Evolutionary conservation across 192 early-diverging fungal genomes (phyloP).

Genomic region (Podila minutissima): DNA sequence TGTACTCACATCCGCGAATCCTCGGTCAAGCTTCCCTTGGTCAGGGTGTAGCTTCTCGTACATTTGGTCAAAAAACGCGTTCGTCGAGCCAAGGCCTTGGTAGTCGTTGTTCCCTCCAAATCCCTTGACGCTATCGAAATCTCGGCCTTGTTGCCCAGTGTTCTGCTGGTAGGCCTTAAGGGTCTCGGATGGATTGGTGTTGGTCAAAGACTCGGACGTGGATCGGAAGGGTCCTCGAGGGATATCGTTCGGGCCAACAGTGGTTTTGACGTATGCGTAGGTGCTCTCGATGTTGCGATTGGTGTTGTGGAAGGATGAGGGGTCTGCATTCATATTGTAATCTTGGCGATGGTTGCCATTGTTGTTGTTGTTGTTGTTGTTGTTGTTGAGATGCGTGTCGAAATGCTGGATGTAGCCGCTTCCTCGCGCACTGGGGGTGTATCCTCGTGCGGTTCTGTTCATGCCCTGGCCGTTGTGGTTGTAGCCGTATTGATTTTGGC

Average conservation of each 20-base stretch:
- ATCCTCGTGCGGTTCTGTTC: neutral
- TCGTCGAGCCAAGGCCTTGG: neutral
- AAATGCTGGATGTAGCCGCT: neutral
- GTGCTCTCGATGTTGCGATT: neutral
- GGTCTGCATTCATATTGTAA: neutral
- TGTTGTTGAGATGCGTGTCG: neutral
- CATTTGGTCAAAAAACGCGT: neutral
- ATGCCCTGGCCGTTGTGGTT: neutral
- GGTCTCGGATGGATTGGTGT: constrained; percentile 13
- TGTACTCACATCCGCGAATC: neutral
- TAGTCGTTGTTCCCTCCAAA: neutral
- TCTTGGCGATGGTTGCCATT: neutral
- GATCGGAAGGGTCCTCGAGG: neutral
- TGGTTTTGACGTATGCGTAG: neutral
- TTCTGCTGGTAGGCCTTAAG: constrained; percentile 17
- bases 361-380: neutral
- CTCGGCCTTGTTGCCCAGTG: neutral
- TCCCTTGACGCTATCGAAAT: neutral
- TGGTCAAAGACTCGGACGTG: neutral
- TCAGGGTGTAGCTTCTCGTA: neutral
- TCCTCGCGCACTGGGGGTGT: neutral
- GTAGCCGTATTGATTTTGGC: neutral
- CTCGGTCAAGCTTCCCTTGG: constrained; percentile 1
- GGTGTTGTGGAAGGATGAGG: neutral
- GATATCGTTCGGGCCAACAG: neutral